phyloP scores from a whole-genome alignment of 805 yeast species.

The Zygosaccharomyces bisporus region DNA sequence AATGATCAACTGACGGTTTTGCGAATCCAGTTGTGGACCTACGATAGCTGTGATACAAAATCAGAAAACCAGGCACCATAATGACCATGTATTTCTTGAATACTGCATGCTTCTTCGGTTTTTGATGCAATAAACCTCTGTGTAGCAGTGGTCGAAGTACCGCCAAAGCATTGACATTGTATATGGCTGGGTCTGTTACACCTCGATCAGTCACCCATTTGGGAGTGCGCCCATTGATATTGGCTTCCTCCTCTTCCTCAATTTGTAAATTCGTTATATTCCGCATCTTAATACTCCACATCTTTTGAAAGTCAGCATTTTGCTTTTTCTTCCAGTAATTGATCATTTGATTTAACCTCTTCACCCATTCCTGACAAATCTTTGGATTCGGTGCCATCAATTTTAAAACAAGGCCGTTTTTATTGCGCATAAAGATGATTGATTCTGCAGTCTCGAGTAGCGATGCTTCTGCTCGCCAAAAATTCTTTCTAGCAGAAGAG shows the following conservation, averaged over 20 bases:
- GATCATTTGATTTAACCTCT: conserved; percentile 41
- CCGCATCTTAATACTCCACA: conserved; percentile 38
- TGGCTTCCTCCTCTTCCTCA: conserved; percentile 55
- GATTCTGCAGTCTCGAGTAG: conserved; percentile 37
- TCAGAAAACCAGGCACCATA: conserved; percentile 65
- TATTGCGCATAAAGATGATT: conserved; percentile 49
- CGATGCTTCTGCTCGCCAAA: conserved; percentile 22
- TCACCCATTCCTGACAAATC: conserved; percentile 66
- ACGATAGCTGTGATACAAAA: conserved; percentile 50
- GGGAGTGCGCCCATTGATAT: conserved; percentile 42
- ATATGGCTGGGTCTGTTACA: conserved; percentile 48
- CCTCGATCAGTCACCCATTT: conserved; percentile 57
- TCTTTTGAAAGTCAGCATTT: conserved; percentile 39
- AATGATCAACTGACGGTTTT: conserved; percentile 47
- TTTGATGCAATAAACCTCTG: conserved; percentile 67
- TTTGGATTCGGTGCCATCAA: conserved; percentile 52
- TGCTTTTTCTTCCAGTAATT: conserved; percentile 58
- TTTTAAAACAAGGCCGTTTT: conserved; percentile 44
- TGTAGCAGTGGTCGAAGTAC: conserved; percentile 56
- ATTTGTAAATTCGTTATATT: conserved; percentile 49
- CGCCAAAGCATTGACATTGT: conserved; percentile 55
- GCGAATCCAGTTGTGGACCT: conserved; percentile 46
- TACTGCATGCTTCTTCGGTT: conserved; percentile 61
- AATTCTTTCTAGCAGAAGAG: conserved; percentile 13
- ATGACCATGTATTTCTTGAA: conserved; percentile 61